Evolutionary conservation across 768 basidiomycete species (phyloP).

Genomic region (Boletus pseudopeckii): DNA sequence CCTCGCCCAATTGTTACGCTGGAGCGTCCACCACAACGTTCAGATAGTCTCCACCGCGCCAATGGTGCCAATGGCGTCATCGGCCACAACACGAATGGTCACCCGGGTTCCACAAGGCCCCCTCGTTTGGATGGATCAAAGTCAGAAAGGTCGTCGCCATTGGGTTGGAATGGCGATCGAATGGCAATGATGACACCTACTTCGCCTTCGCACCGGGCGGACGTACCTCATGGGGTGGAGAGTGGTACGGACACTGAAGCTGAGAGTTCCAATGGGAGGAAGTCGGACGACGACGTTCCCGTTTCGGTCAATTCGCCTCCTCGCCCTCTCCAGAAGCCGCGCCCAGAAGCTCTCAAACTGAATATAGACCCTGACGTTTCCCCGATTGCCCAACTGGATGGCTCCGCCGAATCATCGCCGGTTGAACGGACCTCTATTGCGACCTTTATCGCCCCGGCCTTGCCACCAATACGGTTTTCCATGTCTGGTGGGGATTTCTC

Average conservation of each 20-base stretch:
- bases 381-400: slow-evolving; percentile 31
- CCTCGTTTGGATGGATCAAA: slow-evolving; percentile 17
- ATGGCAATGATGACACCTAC: slow-evolving; percentile 34
- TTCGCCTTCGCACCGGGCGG: slow-evolving; percentile 60
- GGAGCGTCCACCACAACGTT: slow-evolving; percentile 34
- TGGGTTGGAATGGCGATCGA: slow-evolving; percentile 21
- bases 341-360: slow-evolving; percentile 31
- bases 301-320: slow-evolving; percentile 35
- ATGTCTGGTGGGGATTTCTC: slow-evolving; percentile 81
- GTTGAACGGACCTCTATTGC: slow-evolving; percentile 65
- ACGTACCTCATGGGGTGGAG: slow-evolving; percentile 71
- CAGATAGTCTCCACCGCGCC: slow-evolving; percentile 25
- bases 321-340: slow-evolving; percentile 42
- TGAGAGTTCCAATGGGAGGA: slow-evolving; percentile 43
- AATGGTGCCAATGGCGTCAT: slow-evolving; percentile 7
- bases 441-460: slow-evolving; percentile 81
- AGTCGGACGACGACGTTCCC: slow-evolving; percentile 23
- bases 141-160: slow-evolving; percentile 21
- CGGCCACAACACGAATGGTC: slow-evolving; percentile 6
- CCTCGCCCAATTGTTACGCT: slow-evolving; percentile 33
- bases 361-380: slow-evolving; percentile 17
- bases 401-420: slow-evolving; percentile 56
- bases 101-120: slow-evolving; percentile 2
- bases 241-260: slow-evolving; percentile 72
- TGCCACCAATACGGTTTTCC: slow-evolving; percentile 90